These are phyloP conservation scores for Pyrenula aspistea DNA, from an alignment of 495 filamentous ascomycete species.

Conservation along the genomic window DNA sequence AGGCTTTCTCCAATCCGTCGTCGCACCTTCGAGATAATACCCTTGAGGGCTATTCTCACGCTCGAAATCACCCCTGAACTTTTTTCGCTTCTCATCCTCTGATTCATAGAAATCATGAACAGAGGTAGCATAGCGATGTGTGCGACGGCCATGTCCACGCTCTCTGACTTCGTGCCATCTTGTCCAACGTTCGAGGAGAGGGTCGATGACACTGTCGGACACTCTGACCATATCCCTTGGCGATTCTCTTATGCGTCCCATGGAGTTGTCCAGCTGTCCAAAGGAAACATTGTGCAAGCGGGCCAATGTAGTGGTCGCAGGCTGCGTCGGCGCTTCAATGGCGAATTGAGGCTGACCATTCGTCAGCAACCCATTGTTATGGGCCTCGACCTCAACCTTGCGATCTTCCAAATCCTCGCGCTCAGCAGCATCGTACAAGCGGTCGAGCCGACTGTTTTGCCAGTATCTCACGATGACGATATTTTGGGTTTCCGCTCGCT, in stretches of 20 bases:
- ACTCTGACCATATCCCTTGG: constrained; percentile 28
- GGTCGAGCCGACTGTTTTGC: constrained; percentile 26
- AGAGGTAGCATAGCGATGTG: not conserved
- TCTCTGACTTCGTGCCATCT: constrained; percentile 5
- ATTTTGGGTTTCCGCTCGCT: constrained; percentile 31
- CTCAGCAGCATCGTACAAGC: constrained; percentile 25
- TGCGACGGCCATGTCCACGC: not conserved
- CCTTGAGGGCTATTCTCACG: constrained; percentile 12
- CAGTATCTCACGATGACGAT: constrained; percentile 36
- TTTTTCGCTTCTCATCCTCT: constrained; percentile 5
- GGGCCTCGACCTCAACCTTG: constrained; percentile 15
- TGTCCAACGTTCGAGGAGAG: constrained; percentile 24
- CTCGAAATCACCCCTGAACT: constrained; percentile 13
- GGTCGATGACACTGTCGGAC: constrained; percentile 23
- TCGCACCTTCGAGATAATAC: constrained; percentile 25
- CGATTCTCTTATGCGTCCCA: constrained; percentile 22
- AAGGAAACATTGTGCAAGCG: constrained; percentile 17
- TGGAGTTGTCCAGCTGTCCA: constrained; percentile 19
- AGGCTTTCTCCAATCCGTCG: constrained; percentile 20
- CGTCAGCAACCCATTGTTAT: constrained; percentile 13
- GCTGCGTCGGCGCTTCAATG: constrained; percentile 5
- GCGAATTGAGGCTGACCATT: constrained; percentile 7
- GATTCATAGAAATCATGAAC: constrained; percentile 1
- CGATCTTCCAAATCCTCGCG: constrained; percentile 20
- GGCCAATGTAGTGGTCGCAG: constrained; percentile 10